Conservation (phyloP, 192 early-diverging fungal genomes). For the Ambispora gerdemannii region DNA sequence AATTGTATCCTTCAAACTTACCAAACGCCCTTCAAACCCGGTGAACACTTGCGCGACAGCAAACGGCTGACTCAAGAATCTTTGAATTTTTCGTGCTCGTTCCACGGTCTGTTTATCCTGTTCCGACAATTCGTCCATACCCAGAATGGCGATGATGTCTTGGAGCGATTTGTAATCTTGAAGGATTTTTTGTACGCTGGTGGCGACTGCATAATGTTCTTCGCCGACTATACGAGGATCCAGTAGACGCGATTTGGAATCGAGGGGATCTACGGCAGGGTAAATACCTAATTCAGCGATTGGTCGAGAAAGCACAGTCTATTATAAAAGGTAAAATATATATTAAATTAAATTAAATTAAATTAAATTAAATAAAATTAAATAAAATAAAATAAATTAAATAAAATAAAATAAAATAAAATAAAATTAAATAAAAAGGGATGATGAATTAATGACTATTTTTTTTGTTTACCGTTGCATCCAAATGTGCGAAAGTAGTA, state of each 20-base stretch:
- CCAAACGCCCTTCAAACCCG: constrained; percentile 94
- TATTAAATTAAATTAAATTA: background rate
- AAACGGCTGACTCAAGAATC: constrained; percentile 99
- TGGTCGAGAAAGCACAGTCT: constrained; percentile 94
- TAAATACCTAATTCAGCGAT: constrained; percentile 99
- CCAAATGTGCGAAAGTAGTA: constrained; percentile 98
- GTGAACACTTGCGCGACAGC: constrained; percentile 95
- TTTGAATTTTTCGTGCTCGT: constrained; percentile 99
- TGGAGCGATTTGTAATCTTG: constrained; percentile 99
- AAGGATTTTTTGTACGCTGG: constrained; percentile 90
- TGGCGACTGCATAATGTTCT: constrained; percentile 93
- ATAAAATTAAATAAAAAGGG: background rate
- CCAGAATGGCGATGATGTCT: constrained; percentile 99
- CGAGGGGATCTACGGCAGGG: constrained; percentile 97
- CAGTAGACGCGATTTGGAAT: constrained; percentile 97
- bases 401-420: background rate
- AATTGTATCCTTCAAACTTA: constrained; percentile 87
- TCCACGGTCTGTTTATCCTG: constrained; percentile 97
- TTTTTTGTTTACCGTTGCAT: constrained; percentile 82
- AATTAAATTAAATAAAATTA: background rate
- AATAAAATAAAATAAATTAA: background rate
- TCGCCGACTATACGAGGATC: constrained; percentile 96
- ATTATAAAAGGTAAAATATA: background rate
- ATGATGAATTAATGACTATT: too few relatives aligned
- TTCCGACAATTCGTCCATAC: constrained; percentile 99